These are phyloP conservation scores for Sporothrix sp. DNA, from an alignment of 2,329 filamentous ascomycete species.

Conservation along the genomic window DNA sequence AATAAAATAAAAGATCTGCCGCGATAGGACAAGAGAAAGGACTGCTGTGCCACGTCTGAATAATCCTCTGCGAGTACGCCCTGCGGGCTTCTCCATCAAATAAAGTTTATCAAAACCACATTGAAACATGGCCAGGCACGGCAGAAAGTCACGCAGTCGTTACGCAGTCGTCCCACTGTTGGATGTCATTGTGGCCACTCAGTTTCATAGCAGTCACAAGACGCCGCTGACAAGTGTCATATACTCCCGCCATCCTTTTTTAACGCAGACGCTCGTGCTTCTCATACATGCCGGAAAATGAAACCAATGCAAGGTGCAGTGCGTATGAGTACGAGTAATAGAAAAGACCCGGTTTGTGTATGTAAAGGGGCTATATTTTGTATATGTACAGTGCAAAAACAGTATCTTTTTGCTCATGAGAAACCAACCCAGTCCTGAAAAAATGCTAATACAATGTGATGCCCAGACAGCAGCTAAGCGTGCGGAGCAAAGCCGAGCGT, in stretches of 20 bases:
- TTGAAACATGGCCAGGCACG: neutral
- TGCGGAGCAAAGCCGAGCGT: slow-evolving; percentile 41
- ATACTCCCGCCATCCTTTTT: too few relatives aligned
- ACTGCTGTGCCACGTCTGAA: too few relatives aligned
- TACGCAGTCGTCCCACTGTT: too few relatives aligned
- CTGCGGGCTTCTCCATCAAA: too few relatives aligned
- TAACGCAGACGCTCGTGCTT: too few relatives aligned
- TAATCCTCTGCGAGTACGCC: too few relatives aligned
- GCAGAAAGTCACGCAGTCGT: too few relatives aligned
- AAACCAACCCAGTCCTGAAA: neutral
- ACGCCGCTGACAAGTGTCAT: too few relatives aligned
- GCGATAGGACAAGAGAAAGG: neutral
- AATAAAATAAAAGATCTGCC: neutral
- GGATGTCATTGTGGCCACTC: too few relatives aligned
- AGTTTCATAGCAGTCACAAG: too few relatives aligned
- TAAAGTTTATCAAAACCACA: neutral
- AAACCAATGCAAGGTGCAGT: neutral
- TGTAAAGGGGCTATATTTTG: neutral
- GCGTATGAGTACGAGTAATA: neutral
- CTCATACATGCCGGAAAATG: too few relatives aligned
- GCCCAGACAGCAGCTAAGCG: slow-evolving; percentile 24
- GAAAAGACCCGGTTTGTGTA: neutral
- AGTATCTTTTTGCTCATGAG: neutral
- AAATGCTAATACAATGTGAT: neutral
- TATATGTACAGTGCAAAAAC: neutral